Conservation (phyloP, 768 basidiomycete species). For the Pulveroboletus frians region DNA sequence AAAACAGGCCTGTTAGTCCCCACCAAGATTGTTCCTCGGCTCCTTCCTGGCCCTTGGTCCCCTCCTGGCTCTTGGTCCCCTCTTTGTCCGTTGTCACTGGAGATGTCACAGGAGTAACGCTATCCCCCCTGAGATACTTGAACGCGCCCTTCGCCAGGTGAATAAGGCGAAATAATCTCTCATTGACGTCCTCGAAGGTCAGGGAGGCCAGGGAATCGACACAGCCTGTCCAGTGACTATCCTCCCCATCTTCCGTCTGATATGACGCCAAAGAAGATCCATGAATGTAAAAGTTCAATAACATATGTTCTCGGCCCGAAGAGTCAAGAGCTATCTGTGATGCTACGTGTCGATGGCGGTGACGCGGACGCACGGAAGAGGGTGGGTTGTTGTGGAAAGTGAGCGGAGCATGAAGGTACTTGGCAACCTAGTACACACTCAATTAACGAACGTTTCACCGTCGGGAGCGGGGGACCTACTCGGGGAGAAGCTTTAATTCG, state of each 20-base stretch:
- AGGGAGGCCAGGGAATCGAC: slow-evolving; percentile 47
- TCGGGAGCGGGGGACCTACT: slow-evolving; percentile 28
- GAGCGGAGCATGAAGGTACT: slow-evolving; percentile 62
- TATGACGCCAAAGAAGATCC: slow-evolving; percentile 38
- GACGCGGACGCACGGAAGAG: slow-evolving; percentile 67
- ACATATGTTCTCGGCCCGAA: slow-evolving; percentile 74
- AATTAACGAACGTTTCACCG: not conserved
- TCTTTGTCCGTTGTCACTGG: slow-evolving; percentile 27
- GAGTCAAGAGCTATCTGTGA: slow-evolving; percentile 74
- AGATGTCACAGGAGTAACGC: slow-evolving; percentile 35
- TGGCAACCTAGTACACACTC: slow-evolving; percentile 47
- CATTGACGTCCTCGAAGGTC: slow-evolving; percentile 53
- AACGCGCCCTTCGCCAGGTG: slow-evolving; percentile 56
- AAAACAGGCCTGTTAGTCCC: slow-evolving; percentile 64
- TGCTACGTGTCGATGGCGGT: slow-evolving; percentile 76
- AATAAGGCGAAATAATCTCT: slow-evolving; percentile 35
- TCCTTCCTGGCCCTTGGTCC: slow-evolving; percentile 26
- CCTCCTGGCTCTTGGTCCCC: slow-evolving; percentile 27
- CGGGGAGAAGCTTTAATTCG: slow-evolving; percentile 42
- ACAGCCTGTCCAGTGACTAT: slow-evolving; percentile 27
- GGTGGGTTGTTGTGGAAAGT: slow-evolving; percentile 82
- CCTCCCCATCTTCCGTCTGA: slow-evolving; percentile 23
- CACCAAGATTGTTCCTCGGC: slow-evolving; percentile 38
- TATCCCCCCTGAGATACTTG: slow-evolving; percentile 68
- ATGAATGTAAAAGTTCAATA: slow-evolving; percentile 78